Conservation (phyloP, 1,284 basidiomycete genomes). For the Sparassis latifolia region DNA sequence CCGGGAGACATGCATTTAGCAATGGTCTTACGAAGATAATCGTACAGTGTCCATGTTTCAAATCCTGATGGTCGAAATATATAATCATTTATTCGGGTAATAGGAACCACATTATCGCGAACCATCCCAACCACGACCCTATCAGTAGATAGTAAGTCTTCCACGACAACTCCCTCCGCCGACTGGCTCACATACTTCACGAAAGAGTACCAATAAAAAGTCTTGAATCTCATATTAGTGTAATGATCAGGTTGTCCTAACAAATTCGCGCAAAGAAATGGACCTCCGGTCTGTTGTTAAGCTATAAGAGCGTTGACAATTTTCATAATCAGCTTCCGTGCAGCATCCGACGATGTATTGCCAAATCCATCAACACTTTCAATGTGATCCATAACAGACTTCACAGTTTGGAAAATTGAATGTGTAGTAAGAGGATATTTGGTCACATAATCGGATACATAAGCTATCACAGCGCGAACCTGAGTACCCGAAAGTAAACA, state of each 20-base stretch:
- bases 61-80: background rate
- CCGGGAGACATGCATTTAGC: background rate
- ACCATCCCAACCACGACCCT: too few species aligned
- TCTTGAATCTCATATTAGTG: slow-evolving; percentile 4
- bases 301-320: background rate
- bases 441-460: slow-evolving; percentile 8
- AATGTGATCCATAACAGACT: background rate
- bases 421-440: background rate
- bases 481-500: slow-evolving; percentile 7
- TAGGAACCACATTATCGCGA: background rate
- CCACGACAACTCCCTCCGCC: too few species aligned
- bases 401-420: background rate
- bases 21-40: background rate
- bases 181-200: too few species aligned
- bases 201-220: slow-evolving; percentile 4
- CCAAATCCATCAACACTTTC: background rate
- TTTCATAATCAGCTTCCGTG: background rate
- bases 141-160: too few species aligned
- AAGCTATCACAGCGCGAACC: slow-evolving; percentile 5
- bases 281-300: slow-evolving; percentile 1
- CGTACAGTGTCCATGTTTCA: background rate
- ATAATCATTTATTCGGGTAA: background rate
- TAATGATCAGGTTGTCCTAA: slow-evolving; percentile 12
- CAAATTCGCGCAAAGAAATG: slow-evolving; percentile 6
- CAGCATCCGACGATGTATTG: background rate